Base-by-base conservation (phyloP, 306 rosid species). In the Styphnolobium japonicum region DNA sequence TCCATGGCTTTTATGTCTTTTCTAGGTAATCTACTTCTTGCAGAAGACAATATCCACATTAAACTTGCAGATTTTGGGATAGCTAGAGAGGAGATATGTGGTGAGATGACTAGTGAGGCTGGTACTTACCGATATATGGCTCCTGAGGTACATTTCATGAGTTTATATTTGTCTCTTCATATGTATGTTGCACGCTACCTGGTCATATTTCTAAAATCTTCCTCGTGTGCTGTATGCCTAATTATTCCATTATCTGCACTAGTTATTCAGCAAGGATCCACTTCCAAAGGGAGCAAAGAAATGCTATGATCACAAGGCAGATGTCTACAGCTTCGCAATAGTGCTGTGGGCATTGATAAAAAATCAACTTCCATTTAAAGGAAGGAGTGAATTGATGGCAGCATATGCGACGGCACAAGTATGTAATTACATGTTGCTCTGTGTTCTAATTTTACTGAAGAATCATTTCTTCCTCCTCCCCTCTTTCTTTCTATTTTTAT, bases 111-210 rank as follows among this genome's bases (percentile, higher is more conserved):
- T 10, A 29, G 57, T 60, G 93, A 87, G 75, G 89, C 88, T 34
- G 91, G 93, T 56, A 89, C 87, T 39, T 87, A 87, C 78, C 82
- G 91, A 10, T 89, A 89, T 88, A 89, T 89, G 93, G 93, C 93
- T 75, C 91, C 93, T 37, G 93, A 87, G 93, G 89, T 87, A 45
- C 57, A 27, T 67, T 73, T 18, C n/a, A n/a, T 10, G 34, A n/a
- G 9, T 12, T n/a, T 63, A 63, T 36, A 43, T 82, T 8, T 55
- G 3, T 25, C 19, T 21, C 3, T 67, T 3, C n/a, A 19, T 65
- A 21, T 29, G 8, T 0, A 34, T 9, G 4, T 34, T 6, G 10
- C 19, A 5, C 6, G 45, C 46, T n/a, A 16, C 46, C 12, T 33
- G 16, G 10, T 10, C 64, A 23, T 3, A 61, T 15, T 15, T 11